Evolutionary conservation across 257 asterid species (phyloP), one percentile per base, ranked within the genome.

Genomic region (Jasminum sambac): DNA sequence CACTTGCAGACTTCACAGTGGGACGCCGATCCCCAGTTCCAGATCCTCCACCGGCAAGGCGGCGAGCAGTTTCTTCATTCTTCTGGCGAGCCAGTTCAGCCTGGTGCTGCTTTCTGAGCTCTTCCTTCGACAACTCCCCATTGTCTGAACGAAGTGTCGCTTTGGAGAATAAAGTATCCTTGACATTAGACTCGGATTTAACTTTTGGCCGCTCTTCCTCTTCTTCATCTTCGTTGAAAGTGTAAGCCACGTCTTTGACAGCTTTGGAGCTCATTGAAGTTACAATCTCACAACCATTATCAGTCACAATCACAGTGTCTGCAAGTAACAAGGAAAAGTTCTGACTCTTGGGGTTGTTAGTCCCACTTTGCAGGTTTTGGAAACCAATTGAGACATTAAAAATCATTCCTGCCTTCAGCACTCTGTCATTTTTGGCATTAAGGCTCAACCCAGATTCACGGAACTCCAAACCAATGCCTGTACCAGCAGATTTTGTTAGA

Each of bases 391-490:
- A 78, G 11, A 89, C 88, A 74, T 90, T 90, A 60, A 90, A 88
- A 48, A 74, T 84, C 96, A 90, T 90, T 44, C 96, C 96, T 36
- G 84, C 82, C 77, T 88, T 90, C 48, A 90, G 71, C 46, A 77
- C 14, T 34, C 78, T 70, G 21, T 88, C 93, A 71, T 88, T 88
- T 73, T 86, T 90, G 1, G 84, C 79, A 79, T 84, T 88, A 10
- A 90, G 84, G 72, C 50, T 66, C 74, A 86, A 72, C 46, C 90
- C 85, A 5, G 95, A 80, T 72, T 90, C 96, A 7, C 96, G 93
- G 36, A 90, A 90, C 86, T 90, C 96, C 37, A 90, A 72, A 44
- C 96, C 96, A 34, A 88, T 88, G 66, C 96, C 95, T 0, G 95
- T 83, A 71, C 96, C 96, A 58, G 90, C 95, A 65, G 95, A 80